A percentile compares a stretch with the other conserved stretches of the same genome.
These are phyloP conservation scores for Lodderomyces beijingensis DNA, from an alignment of 1,139 yeast genomes.

Conservation along the genomic window DNA sequence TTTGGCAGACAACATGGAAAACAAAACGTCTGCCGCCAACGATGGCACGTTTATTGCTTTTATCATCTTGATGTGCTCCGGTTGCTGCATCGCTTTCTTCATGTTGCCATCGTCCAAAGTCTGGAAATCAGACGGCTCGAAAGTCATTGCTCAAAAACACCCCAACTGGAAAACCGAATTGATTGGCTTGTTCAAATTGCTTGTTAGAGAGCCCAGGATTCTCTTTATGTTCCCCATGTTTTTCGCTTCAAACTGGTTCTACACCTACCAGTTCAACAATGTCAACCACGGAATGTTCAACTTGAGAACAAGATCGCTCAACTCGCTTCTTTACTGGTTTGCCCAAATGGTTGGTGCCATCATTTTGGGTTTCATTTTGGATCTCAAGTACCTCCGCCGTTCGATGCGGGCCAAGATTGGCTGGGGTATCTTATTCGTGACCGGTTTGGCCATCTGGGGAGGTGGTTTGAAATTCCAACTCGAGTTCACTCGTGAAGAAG, in stretches of 20 bases:
- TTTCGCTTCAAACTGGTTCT: slow-evolving; percentile 62
- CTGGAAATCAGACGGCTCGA: slow-evolving; percentile 49
- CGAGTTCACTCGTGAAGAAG: slow-evolving; percentile 39
- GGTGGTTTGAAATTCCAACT: slow-evolving; percentile 55
- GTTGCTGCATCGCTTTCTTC: slow-evolving; percentile 41
- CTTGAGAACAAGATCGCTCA: slow-evolving; percentile 56
- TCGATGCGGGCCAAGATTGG: slow-evolving; percentile 45
- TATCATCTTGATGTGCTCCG: slow-evolving; percentile 49
- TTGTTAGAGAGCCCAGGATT: slow-evolving; percentile 45
- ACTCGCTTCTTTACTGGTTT: slow-evolving; percentile 57
- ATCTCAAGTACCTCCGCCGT: slow-evolving; percentile 38
- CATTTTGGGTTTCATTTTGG: slow-evolving; percentile 45
- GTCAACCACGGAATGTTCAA: slow-evolving; percentile 55
- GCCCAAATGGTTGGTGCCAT: slow-evolving; percentile 58
- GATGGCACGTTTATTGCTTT: slow-evolving; percentile 59
- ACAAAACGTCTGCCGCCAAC: slow-evolving; percentile 33
- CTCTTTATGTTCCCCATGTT: slow-evolving; percentile 55
- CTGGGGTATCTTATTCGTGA: slow-evolving; percentile 37
- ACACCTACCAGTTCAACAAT: slow-evolving; percentile 60
- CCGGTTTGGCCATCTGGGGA: slow-evolving; percentile 55
- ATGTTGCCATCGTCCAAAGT: slow-evolving; percentile 51
- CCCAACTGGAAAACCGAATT: slow-evolving; percentile 49
- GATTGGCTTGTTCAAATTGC: slow-evolving; percentile 33
- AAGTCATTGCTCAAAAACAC: slow-evolving; percentile 31
- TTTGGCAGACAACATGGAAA: slow-evolving; percentile 46